Evolutionary conservation across 306 rosid species (phyloP).

Genomic region (Luffa acutangula): DNA sequence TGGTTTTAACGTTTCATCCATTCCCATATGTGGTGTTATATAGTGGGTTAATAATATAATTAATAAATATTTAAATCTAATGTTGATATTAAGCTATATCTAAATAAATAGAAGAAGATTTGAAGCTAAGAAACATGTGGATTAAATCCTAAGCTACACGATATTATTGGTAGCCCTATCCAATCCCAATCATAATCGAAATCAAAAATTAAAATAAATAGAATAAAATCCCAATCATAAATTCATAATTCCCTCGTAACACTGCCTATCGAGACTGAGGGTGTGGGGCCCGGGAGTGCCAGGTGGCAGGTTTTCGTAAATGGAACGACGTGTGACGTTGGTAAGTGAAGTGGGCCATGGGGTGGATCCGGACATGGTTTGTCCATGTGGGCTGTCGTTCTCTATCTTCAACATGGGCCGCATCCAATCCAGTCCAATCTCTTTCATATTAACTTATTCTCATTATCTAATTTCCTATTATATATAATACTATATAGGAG

Average conservation of each 20-base stretch:
- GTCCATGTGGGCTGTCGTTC: constrained; percentile 4
- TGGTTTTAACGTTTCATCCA: no score
- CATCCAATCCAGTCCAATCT: background rate
- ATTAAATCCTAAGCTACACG: no score
- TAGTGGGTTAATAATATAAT: no score
- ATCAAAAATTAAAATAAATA: background rate
- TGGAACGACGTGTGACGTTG: background rate
- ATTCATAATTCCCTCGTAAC: background rate
- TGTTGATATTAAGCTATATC: no score
- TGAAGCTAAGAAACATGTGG: no score
- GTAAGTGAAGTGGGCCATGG: background rate
- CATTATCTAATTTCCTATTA: background rate
- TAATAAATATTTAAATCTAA: no score
- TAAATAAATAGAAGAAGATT: no score
- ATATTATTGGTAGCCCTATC: no score
- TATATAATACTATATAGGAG: background rate
- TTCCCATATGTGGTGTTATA: no score
- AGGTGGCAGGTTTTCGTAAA: background rate
- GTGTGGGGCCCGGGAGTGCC: background rate
- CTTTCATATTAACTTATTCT: background rate
- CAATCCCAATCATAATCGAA: background rate
- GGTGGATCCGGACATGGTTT: background rate
- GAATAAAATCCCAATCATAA: background rate
- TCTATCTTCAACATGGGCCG: constrained; percentile 5
- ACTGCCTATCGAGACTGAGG: background rate